A percentile compares a stretch with the other conserved stretches of the same genome.
phyloP scores from a whole-genome alignment of 495 filamentous ascomycete species.

The Penicillium goetzii region DNA sequence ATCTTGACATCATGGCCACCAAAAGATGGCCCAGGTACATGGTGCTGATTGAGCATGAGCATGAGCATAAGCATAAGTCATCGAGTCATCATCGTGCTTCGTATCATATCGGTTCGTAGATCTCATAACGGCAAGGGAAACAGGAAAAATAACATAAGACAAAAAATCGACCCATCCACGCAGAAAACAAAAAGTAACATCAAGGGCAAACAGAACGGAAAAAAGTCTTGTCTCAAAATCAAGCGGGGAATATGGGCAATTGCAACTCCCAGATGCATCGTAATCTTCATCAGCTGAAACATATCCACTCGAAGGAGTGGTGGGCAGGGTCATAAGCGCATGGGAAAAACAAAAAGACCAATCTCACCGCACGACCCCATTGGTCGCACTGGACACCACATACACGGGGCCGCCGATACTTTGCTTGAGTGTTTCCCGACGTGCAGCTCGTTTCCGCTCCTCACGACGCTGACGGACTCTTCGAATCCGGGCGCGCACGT shows the following conservation, averaged over 20 bases:
- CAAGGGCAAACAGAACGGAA: constrained; percentile 14
- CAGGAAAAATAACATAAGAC: constrained; percentile 5
- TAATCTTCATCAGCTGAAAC: constrained; percentile 29
- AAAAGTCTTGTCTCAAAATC: constrained; percentile 17
- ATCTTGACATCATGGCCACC: constrained; percentile 19
- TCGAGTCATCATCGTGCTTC: constrained; percentile 29
- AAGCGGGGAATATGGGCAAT: constrained; percentile 3
- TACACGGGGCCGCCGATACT: constrained; percentile 60
- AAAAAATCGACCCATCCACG: background rate
- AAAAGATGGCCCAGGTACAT: constrained; percentile 14
- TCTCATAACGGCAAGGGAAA: constrained; percentile 11
- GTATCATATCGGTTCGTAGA: constrained; percentile 30
- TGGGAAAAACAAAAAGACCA: constrained; percentile 3
- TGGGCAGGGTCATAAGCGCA: constrained; percentile 17
- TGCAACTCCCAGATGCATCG: constrained; percentile 21
- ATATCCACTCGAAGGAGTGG: constrained; percentile 19
- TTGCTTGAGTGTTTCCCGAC: constrained; percentile 65
- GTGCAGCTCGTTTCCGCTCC: constrained; percentile 59
- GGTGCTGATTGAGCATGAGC: constrained; percentile 15
- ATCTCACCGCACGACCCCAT: constrained; percentile 19
- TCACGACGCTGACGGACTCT: constrained; percentile 63
- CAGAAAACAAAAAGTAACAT: background rate
- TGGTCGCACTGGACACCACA: constrained; percentile 38
- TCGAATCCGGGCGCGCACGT: constrained; percentile 55
- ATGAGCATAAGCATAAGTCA: constrained; percentile 25